Percentiles rank a stretch among this genome's conserved stretches.
Evolutionary conservation across 2,329 filamentous ascomycete species (phyloP).

Genomic region (Paecilomyces formosus): DNA sequence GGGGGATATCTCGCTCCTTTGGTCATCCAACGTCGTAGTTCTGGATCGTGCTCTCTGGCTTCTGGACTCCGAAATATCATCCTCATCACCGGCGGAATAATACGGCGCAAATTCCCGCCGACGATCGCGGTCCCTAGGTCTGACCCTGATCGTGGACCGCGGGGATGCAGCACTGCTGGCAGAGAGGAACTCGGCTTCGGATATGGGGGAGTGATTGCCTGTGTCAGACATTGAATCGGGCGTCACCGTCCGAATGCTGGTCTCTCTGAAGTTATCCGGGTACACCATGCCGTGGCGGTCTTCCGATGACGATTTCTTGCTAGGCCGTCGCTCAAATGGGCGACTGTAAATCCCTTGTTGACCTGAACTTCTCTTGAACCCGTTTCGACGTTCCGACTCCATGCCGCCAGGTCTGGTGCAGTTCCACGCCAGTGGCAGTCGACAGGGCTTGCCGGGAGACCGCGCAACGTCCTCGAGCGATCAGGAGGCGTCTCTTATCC

Average conservation of each 20-base stretch:
- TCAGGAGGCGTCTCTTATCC: slow-evolving; percentile 24
- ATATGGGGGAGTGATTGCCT: slow-evolving; percentile 30
- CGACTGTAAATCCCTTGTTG: slow-evolving; percentile 31
- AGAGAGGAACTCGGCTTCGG: slow-evolving; percentile 27
- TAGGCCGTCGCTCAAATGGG: slow-evolving; percentile 36
- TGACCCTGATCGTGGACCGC: slow-evolving; percentile 25
- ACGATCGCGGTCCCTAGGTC: slow-evolving; percentile 24
- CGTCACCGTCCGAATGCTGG: slow-evolving; percentile 39
- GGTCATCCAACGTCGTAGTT: slow-evolving; percentile 36
- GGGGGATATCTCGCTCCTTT: slow-evolving; percentile 30
- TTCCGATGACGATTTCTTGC: slow-evolving; percentile 41
- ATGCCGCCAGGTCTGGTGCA: slow-evolving; percentile 21
- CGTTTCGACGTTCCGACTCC: slow-evolving; percentile 35
- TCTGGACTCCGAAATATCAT: slow-evolving; percentile 24
- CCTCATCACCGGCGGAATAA: slow-evolving; percentile 24
- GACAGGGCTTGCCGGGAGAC: slow-evolving; percentile 16
- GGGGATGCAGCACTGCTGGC: slow-evolving; percentile 27
- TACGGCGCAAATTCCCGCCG: slow-evolving; percentile 24
- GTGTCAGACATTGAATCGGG: slow-evolving; percentile 33
- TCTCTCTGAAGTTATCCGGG: slow-evolving; percentile 38
- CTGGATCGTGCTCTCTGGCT: slow-evolving; percentile 30
- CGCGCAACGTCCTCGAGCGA: slow-evolving; percentile 24
- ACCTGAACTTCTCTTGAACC: slow-evolving; percentile 32
- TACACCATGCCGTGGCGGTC: slow-evolving; percentile 41
- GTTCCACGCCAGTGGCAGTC: slow-evolving; percentile 9